These are phyloP conservation scores for Ceratobasidium sp. DNA, from an alignment of 1,284 basidiomycete species.

Conservation along the genomic window DNA sequence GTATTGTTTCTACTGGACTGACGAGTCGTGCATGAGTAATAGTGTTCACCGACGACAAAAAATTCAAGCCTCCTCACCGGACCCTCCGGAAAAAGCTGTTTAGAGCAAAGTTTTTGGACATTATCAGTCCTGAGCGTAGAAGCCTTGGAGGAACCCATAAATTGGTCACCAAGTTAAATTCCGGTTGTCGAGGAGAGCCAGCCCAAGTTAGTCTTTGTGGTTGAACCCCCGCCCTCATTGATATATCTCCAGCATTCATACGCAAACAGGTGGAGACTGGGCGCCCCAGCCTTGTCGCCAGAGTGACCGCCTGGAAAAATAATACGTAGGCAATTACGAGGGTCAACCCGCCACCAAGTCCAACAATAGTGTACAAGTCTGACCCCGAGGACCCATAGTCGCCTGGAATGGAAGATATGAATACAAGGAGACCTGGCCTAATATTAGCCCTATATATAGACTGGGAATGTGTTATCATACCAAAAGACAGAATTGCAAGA, in stretches of 20 bases:
- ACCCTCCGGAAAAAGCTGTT: background rate
- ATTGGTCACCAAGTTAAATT: too few species aligned
- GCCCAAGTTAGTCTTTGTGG: background rate
- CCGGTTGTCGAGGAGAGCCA: background rate
- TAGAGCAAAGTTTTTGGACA: background rate
- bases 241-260: background rate
- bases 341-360: too few species aligned
- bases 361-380: too few species aligned
- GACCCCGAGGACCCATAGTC: too few species aligned
- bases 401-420: too few species aligned
- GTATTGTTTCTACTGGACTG: conserved; percentile 11
- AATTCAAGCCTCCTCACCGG: background rate
- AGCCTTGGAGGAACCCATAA: too few species aligned
- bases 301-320: background rate
- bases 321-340: too few species aligned
- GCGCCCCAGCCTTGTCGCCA: background rate
- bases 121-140: background rate
- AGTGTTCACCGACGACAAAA: background rate
- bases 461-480: too few species aligned
- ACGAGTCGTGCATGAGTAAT: background rate
- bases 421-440: too few species aligned
- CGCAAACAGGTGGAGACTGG: background rate
- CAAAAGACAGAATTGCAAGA: background rate
- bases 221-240: background rate
- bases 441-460: too few species aligned